These are phyloP conservation scores for Leccinum ponderosum DNA, from an alignment of 1,284 basidiomycete species.

Conservation along the genomic window DNA sequence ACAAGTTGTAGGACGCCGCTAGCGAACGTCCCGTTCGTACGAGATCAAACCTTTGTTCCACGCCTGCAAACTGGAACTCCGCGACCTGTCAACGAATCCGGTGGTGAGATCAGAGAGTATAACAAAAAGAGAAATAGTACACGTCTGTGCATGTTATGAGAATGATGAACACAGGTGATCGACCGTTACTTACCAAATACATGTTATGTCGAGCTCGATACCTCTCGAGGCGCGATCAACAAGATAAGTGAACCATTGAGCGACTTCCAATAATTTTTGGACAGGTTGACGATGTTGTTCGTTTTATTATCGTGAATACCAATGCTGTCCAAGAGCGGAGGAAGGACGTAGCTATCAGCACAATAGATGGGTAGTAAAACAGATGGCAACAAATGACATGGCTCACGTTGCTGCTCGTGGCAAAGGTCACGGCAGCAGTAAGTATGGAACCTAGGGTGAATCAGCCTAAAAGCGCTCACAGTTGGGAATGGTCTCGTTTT, in stretches of 20 bases:
- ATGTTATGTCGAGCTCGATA: not conserved
- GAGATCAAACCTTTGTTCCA: too few relatives aligned
- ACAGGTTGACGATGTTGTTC: not conserved
- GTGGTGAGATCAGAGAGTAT: not conserved
- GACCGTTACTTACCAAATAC: not conserved
- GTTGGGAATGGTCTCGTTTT: too few relatives aligned
- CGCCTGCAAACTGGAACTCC: too few relatives aligned
- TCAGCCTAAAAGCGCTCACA: too few relatives aligned
- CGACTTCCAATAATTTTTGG: not conserved
- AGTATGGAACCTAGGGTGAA: too few relatives aligned
- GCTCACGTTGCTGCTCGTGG: not conserved
- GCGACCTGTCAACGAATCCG: slow-evolving; percentile 57
- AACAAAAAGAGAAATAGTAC: not conserved
- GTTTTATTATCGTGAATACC: not conserved
- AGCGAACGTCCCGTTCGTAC: too few relatives aligned
- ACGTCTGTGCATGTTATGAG: not conserved
- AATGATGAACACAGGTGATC: not conserved
- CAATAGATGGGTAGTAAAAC: not conserved
- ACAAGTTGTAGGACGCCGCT: too few relatives aligned
- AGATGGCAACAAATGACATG: not conserved
- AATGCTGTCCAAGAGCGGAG: not conserved
- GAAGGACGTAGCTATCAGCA: not conserved
- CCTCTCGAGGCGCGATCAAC: not conserved
- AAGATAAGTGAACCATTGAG: not conserved
- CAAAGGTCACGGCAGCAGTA: too few relatives aligned